These are phyloP conservation scores for Sphaerulina vaccinii DNA, from an alignment of 2,329 filamentous ascomycete species.

Conservation along the genomic window DNA sequence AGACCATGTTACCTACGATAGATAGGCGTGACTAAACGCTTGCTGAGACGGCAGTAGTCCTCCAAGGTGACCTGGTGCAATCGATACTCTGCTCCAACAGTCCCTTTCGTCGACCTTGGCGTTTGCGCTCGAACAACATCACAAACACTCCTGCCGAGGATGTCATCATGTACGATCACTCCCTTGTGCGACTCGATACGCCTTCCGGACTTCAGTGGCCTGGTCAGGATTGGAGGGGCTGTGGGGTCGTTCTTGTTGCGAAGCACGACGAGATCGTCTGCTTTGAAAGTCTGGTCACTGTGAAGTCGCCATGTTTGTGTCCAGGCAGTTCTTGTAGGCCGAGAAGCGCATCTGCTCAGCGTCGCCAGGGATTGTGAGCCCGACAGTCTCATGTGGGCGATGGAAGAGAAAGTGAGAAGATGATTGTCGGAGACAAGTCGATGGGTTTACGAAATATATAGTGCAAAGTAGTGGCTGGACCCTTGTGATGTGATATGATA, in stretches of 20 bases:
- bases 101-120: constrained; percentile 27
- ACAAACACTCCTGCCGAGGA: constrained; percentile 63
- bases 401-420: not conserved
- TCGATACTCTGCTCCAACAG: constrained; percentile 49
- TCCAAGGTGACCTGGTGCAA: constrained; percentile 67
- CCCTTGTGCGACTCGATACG: constrained; percentile 49
- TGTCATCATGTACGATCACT: constrained; percentile 50
- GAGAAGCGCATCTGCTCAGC: not conserved
- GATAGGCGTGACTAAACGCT: constrained; percentile 72
- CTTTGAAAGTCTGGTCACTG: constrained; percentile 27
- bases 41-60: constrained; percentile 68
- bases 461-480: no score
- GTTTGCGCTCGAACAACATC: constrained; percentile 57
- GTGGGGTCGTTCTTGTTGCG: constrained; percentile 40
- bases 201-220: constrained; percentile 38
- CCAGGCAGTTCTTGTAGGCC: not conserved
- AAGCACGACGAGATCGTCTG: constrained; percentile 41
- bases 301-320: constrained; percentile 11
- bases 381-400: constrained; percentile 15
- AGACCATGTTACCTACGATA: not conserved
- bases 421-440: not conserved
- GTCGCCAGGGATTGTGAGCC: constrained; percentile 13
- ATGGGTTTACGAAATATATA: no score
- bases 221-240: constrained; percentile 42
- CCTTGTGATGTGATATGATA: no score